Base-by-base conservation (phyloP, 306 rosid genomes). In the Aeschynomene evenia region DNA sequence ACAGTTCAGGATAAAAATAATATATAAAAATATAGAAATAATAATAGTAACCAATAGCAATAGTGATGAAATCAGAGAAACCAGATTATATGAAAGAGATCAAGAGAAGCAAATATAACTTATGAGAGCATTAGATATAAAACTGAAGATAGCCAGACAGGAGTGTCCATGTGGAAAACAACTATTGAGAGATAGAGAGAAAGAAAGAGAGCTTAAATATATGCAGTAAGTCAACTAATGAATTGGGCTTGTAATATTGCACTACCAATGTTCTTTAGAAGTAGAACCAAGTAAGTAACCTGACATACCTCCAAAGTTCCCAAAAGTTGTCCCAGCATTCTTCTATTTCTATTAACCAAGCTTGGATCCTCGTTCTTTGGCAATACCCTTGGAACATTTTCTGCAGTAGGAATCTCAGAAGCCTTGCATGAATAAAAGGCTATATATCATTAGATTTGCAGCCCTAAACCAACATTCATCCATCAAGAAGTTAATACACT, bases 291-390 rank as follows among this genome's bases (percentile, higher is more conserved):
- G 53, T 31, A 63, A 70, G n/a, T 6, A 33, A 21, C 42, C 42
- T 23, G 39, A 56, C 71, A 48, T 83, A 93, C 98, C 98, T 93
- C 98, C 53, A 93, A 66, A 60, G 97, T 93, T 29, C 98, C 98
- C 83, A 90, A 70, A 80, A 93, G 96, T 83, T 90, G 97, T 39
- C 98, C 98, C 74, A 93, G 78, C 98, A 93, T 90, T 84, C 98
- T 88, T 69, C 58, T 93, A 54, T 93, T 93, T 87, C 98, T 84
- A 80, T 82, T 90, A 77, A 93, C 94, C 88, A 93, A 74, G 72
- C 88, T 86, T 50, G 98, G 98, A 67, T 93, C 98, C 31, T 93
- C 92, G n/a, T 88, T 76, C 85, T 86, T 93, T 1, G 94, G 98
- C 85, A 93, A 60, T 63, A 93, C 81, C 81, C 98, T 88, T 0